Evolutionary conservation across 768 basidiomycete genomes (phyloP), one percentile per base, ranked within the genome.

Genomic region (Grammothele lineata): DNA sequence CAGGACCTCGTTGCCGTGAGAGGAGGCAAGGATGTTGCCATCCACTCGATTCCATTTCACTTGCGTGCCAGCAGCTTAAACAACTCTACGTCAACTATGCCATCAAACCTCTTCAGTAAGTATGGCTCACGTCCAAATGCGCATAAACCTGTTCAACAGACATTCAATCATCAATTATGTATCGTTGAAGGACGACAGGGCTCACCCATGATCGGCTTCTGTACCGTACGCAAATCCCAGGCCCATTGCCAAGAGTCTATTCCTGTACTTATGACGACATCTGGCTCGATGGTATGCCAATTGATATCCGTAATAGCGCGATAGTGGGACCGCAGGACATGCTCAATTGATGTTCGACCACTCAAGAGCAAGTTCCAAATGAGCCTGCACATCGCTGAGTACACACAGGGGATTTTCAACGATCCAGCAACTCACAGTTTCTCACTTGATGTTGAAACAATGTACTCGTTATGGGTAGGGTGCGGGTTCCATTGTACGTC

Each of bases 261-360:
- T 0, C 90, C 87, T 0, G 87, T 92, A 38, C 93, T 95, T 2
- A 87, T 85, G 15, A 98, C 87, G 11, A 83, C 72, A 48, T 96
- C 83, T 4, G 87, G 86, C 57, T 93, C 85, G 4, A 77, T 76
- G 0, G 86, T 85, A 58, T 92, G 90, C 95, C 95, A 99, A 61
- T 99, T 98, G 60, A 98, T 91, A 60, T 99, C 96, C 3, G 96
- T 97, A 44, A 99, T 93, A 4, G 93, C 92, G 37, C 95, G 83
- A 52, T 92, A 90, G 61, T 99, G 96, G 1, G 89, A 86, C 50
- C 85, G 84, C 4, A 97, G 73, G 25, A 91, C 83, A 50, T 88
- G 81, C 55, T 92, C 77, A 26, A 99, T 91, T 2, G 86, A 84
- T 1, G 85, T 86, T 57, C 87, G 85, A 14, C 81, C 81, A 14